Conservation (phyloP, 2,329 filamentous ascomycete genomes). For the Diaporthe eres region DNA sequence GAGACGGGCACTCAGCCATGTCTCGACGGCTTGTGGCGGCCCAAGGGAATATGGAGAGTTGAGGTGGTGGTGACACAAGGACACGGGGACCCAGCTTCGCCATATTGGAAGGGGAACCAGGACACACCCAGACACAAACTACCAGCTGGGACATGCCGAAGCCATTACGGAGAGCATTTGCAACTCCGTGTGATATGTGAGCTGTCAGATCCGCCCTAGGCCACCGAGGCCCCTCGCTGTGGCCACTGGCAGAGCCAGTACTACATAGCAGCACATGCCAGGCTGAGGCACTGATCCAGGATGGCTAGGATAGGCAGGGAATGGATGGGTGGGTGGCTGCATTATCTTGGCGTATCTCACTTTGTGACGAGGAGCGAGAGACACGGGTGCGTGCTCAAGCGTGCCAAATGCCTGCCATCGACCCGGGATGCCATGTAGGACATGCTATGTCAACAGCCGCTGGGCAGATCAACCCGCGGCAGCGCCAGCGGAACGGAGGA, state of each 20-base stretch:
- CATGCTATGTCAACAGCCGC: background rate
- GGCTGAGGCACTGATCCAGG: conserved; percentile 5
- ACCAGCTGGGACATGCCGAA: conserved; percentile 3
- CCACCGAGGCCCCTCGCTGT: background rate
- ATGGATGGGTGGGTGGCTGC: conserved; percentile 24
- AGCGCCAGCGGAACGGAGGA: background rate
- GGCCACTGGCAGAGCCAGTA: background rate
- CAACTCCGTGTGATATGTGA: conserved; percentile 21
- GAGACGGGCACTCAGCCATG: background rate
- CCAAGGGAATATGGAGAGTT: conserved; percentile 2
- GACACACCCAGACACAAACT: background rate
- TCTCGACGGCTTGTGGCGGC: conserved; percentile 31
- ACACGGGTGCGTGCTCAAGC: conserved; percentile 27
- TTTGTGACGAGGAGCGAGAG: conserved; percentile 33
- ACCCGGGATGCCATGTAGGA: background rate
- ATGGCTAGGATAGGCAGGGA: conserved; percentile 10
- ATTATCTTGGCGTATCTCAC: conserved; percentile 28
- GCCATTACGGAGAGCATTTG: conserved; percentile 9
- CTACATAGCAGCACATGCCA: conserved; percentile 27
- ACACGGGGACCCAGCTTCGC: background rate
- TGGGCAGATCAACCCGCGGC: background rate
- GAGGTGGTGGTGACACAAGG: conserved; percentile 13
- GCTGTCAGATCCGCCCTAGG: conserved; percentile 26
- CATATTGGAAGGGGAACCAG: background rate
- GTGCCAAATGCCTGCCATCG: conserved; percentile 5